Base-by-base conservation (phyloP, 202 grass and related monocot species). In the Tripidium arundinaceum region DNA sequence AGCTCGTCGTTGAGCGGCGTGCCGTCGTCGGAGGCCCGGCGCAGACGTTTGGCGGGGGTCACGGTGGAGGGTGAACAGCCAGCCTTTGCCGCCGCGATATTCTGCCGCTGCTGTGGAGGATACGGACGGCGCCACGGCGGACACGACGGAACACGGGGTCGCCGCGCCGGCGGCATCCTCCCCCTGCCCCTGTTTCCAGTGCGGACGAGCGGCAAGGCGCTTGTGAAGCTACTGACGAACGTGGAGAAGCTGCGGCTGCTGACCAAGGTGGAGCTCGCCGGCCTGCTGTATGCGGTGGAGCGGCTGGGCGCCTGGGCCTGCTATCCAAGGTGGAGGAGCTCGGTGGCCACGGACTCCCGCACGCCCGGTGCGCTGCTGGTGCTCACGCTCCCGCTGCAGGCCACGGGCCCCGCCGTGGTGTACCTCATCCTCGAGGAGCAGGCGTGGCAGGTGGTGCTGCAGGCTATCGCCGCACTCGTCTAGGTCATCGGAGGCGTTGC, bases 281-380 rank as follows among this genome's bases (percentile, higher is more conserved):
- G 96, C 6, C 83, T 99, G 33, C 92, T 99, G 42, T 91, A 92
- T 0, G 84, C 90, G 4, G 92, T 90, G 9, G 96, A 99, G 87
- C 90, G 90, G 82, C 92, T 3, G 96, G 92, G 82, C 80, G 70
- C 28, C 74, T 99, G 15, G 96, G 96, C 2, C 83, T 99, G 63
- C 84, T 99, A 31, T 96, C 96, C 28, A 99, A 99, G 87, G 92
- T 90, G 21, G 96, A 99, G 87, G 92, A 93, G 62, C 78, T 99
- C 96, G 45, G 92, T 92, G 13, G 90, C 88, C 39, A 87, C 96
- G 8, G 96, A 99, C 77, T 92, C 92, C 0, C 70, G 54, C 19
- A 95, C 92, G 0, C 96, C 96, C 0, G 85, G 82, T 1, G 9
- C 85, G 47, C 92, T 99, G 72, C 81, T 91, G 5, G 55, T 82